Conservation (phyloP, 352 stramenopile species). For the Globisporangium perplexum region DNA sequence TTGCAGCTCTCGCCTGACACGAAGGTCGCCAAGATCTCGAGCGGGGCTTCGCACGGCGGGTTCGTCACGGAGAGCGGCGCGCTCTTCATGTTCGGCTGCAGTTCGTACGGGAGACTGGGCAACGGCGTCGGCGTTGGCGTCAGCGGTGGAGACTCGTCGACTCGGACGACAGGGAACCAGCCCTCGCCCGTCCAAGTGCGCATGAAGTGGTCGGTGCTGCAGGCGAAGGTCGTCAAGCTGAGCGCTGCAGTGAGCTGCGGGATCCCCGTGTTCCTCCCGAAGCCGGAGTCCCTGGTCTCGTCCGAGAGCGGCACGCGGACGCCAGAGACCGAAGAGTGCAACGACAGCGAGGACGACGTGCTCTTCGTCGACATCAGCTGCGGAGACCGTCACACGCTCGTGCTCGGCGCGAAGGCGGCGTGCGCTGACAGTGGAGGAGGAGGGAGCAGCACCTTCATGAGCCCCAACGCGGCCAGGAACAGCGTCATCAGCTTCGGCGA, state of each 20-base stretch:
- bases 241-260: conserved; percentile 1
- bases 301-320: neutral
- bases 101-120: conserved; percentile 50
- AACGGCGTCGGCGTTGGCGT: conserved; percentile 16
- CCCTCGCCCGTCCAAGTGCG: conserved; percentile 21
- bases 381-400: conserved; percentile 60
- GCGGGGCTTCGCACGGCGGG: conserved; percentile 45
- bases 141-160: conserved; percentile 7
- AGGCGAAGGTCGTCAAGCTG: conserved; percentile 7
- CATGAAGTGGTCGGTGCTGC: conserved; percentile 36
- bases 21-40: conserved; percentile 42
- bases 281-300: neutral
- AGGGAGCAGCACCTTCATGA: neutral
- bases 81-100: conserved; percentile 69
- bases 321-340: neutral
- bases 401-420: conserved; percentile 17
- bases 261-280: conserved; percentile 4
- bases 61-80: conserved; percentile 49
- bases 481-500: conserved; percentile 63
- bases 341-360: conserved; percentile 25
- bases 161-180: neutral
- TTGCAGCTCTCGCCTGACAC: conserved; percentile 20
- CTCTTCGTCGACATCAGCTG: conserved; percentile 63
- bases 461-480: conserved; percentile 17
- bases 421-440: neutral